phyloP scores from a whole-genome alignment of 2,329 filamentous ascomycete genomes.

The Biscogniauxia marginata region DNA sequence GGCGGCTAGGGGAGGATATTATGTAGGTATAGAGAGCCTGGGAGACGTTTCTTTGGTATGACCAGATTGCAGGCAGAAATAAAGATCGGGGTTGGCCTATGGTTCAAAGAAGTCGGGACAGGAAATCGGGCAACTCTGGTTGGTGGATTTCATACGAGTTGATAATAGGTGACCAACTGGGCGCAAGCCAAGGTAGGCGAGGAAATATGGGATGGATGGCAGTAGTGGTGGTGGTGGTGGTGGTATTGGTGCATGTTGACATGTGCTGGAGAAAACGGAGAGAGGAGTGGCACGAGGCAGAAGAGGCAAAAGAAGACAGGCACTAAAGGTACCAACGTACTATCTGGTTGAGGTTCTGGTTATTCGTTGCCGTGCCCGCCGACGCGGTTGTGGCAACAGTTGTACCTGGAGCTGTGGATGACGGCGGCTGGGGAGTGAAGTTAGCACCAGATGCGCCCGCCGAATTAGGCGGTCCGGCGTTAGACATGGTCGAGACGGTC shows the following conservation, averaged over 20 bases:
- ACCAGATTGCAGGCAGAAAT: neutral
- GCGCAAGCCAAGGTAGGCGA: neutral
- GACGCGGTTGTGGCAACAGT: constrained; percentile 24
- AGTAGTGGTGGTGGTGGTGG: neutral
- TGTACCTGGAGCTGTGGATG: constrained; percentile 9
- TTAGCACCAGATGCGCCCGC: constrained; percentile 20
- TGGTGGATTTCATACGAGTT: neutral
- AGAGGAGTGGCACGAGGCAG: neutral
- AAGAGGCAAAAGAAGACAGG: neutral
- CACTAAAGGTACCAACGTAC: constrained; percentile 54
- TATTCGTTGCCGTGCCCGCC: constrained; percentile 57
- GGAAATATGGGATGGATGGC: neutral
- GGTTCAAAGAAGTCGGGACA: neutral
- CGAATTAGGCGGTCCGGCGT: constrained; percentile 20
- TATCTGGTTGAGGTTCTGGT: constrained; percentile 93
- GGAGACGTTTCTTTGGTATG: no score
- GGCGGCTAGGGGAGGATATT: neutral
- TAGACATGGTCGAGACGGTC: constrained; percentile 19
- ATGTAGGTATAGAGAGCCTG: neutral
- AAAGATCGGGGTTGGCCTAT: neutral
- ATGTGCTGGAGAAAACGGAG: no score
- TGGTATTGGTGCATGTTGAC: neutral
- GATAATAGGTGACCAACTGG: neutral
- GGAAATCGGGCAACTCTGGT: neutral
- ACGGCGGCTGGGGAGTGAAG: constrained; percentile 25